phyloP scores from a whole-genome alignment of 2,329 filamentous ascomycete species.

The Xylaria sp. region DNA sequence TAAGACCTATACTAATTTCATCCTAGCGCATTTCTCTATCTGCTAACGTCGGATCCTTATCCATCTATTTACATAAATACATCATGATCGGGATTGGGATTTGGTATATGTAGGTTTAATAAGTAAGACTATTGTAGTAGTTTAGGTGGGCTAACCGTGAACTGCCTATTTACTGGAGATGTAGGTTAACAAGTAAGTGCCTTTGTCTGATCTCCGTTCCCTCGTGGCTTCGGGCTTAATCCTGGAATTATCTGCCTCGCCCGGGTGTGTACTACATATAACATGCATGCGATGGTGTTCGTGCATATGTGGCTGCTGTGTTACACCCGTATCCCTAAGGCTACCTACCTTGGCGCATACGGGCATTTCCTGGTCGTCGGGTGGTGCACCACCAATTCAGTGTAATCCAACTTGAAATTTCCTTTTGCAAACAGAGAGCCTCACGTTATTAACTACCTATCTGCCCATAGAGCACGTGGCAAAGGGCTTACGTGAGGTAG shows the following conservation, averaged over 20 bases:
- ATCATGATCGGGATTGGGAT: background rate
- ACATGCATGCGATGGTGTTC: too few species aligned
- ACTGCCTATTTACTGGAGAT: too few species aligned
- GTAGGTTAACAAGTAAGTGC: too few species aligned
- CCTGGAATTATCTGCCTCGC: background rate
- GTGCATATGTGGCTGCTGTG: background rate
- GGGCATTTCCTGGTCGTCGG: background rate
- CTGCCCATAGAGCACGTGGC: constrained; percentile 6
- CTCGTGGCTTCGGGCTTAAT: background rate
- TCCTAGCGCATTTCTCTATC: background rate
- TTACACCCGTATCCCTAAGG: background rate
- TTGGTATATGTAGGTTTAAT: background rate
- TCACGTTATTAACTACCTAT: background rate
- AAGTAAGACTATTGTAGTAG: too few species aligned
- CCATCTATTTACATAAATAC: background rate
- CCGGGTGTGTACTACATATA: background rate
- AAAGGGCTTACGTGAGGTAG: constrained; percentile 7
- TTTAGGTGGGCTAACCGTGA: too few species aligned
- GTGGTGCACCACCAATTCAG: background rate
- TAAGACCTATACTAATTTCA: constrained; percentile 23
- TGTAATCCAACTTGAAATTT: background rate
- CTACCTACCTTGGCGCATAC: background rate
- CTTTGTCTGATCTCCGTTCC: background rate
- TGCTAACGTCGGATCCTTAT: background rate
- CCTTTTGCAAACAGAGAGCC: background rate